Evolutionary conservation across 2,329 filamentous ascomycete species (phyloP).

Genomic region (Parascedosporium putredinis): DNA sequence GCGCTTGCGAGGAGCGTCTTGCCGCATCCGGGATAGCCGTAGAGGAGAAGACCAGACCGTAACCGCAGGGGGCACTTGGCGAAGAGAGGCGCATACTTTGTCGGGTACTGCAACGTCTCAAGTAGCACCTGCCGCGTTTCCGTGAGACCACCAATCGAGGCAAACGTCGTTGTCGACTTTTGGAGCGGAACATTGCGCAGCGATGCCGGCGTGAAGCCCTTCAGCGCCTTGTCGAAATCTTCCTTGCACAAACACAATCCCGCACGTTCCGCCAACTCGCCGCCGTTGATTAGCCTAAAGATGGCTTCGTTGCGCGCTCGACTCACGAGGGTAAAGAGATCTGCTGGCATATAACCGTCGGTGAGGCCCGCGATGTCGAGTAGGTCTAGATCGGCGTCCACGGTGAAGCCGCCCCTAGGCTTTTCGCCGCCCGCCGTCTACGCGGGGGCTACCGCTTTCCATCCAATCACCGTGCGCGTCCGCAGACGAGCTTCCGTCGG

Average conservation of each 20-base stretch:
- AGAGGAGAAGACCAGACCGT: conserved; percentile 83
- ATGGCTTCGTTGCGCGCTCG: conserved; percentile 86
- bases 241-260: conserved; percentile 54
- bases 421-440: conserved; percentile 22
- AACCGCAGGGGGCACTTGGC: conserved; percentile 90
- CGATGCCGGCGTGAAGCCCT: conserved; percentile 90
- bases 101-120: conserved; percentile 93
- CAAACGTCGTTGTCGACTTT: conserved; percentile 84
- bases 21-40: conserved; percentile 91
- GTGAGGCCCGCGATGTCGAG: conserved; percentile 88
- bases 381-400: conserved; percentile 74
- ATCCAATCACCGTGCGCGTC: conserved; percentile 61
- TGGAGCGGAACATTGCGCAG: conserved; percentile 90
- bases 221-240: conserved; percentile 77
- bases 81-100: conserved; percentile 96
- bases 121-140: conserved; percentile 84
- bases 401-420: conserved; percentile 52
- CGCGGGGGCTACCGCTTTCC: conserved; percentile 56
- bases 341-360: conserved; percentile 96
- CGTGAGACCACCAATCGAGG: conserved; percentile 78
- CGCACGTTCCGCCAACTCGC: conserved; percentile 33
- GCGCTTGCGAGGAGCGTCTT: conserved; percentile 93
- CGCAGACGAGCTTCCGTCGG: conserved; percentile 36
- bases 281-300: conserved; percentile 63
- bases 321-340: conserved; percentile 75